These are phyloP conservation scores for Lippia alba DNA, from an alignment of 305 asterid genomes.

Conservation along the genomic window DNA sequence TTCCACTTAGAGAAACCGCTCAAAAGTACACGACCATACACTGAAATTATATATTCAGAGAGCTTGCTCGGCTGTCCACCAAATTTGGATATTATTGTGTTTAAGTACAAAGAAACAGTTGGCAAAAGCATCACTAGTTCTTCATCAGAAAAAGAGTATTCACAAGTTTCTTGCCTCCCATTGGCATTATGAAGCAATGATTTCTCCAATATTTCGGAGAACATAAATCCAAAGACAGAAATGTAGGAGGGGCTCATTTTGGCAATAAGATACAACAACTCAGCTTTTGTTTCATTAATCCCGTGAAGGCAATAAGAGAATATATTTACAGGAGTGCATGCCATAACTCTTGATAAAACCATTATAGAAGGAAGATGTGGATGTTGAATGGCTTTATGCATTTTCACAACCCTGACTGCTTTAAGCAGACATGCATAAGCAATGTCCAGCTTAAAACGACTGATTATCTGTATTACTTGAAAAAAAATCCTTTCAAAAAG, in stretches of 20 bases:
- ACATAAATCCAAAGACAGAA: slow-evolving; percentile 64
- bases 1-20: slow-evolving; percentile 72
- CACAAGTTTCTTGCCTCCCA: slow-evolving; percentile 41
- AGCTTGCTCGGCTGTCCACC: slow-evolving; percentile 51
- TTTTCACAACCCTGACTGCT: slow-evolving; percentile 66
- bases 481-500: slow-evolving; percentile 57
- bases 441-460: slow-evolving; percentile 56
- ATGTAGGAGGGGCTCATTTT: slow-evolving; percentile 71
- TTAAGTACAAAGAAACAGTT: slow-evolving; percentile 56
- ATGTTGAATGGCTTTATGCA: slow-evolving; percentile 47
- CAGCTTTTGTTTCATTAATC: slow-evolving; percentile 61
- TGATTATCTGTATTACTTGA: slow-evolving; percentile 57
- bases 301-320: slow-evolving; percentile 65
- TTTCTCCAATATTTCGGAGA: slow-evolving; percentile 54
- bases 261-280: slow-evolving; percentile 61
- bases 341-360: slow-evolving; percentile 67
- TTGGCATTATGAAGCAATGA: slow-evolving; percentile 39
- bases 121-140: slow-evolving; percentile 82
- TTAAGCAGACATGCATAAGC: slow-evolving; percentile 77
- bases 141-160: slow-evolving; percentile 49
- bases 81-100: slow-evolving; percentile 49
- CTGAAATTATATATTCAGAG: slow-evolving; percentile 48
- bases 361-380: slow-evolving; percentile 49
- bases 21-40: slow-evolving; percentile 59
- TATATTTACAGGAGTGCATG: slow-evolving; percentile 58